Conservation (phyloP, 495 filamentous ascomycete genomes). For the Penicillium roqueforti region DNA sequence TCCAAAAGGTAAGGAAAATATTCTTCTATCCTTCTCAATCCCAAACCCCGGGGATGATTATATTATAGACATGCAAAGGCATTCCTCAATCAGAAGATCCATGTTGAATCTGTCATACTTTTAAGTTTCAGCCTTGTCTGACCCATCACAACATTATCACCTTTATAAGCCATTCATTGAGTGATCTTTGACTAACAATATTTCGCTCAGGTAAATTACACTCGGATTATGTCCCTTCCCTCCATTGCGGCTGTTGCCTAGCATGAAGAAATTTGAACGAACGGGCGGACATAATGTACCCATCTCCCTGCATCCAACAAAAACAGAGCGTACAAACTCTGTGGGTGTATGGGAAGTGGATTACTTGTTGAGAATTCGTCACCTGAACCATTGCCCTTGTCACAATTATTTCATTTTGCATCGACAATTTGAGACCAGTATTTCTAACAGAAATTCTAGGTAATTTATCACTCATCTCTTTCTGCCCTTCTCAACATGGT, state of each 20-base stretch:
- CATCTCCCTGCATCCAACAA: conserved; percentile 56
- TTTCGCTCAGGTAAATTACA: conserved; percentile 52
- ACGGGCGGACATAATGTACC: conserved; percentile 96
- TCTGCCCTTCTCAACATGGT: conserved; percentile 31
- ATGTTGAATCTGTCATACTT: conserved; percentile 77
- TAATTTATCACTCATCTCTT: conserved; percentile 21
- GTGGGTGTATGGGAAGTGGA: conserved; percentile 60
- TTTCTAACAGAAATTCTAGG: conserved; percentile 28
- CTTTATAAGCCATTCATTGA: conserved; percentile 21
- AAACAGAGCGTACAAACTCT: conserved; percentile 86
- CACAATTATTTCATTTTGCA: conserved; percentile 8
- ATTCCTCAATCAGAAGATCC: conserved; percentile 94
- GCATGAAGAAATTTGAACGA: conserved; percentile 95
- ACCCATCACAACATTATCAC: conserved; percentile 38
- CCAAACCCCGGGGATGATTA: conserved; percentile 65
- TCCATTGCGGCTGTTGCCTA: conserved; percentile 25
- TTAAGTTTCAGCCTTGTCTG: conserved; percentile 99
- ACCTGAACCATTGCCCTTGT: conserved; percentile 63
- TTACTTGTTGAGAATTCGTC: conserved; percentile 98
- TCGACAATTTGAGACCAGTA: conserved; percentile 8
- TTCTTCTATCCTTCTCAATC: conserved; percentile 19
- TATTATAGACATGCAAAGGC: conserved; percentile 76
- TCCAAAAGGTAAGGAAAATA: conserved; percentile 54
- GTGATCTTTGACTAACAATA: conserved; percentile 40
- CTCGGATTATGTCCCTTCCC: conserved; percentile 15